Evolutionary conservation across 1,284 basidiomycete species (phyloP).

Genomic region (Ganoderma multipileum): DNA sequence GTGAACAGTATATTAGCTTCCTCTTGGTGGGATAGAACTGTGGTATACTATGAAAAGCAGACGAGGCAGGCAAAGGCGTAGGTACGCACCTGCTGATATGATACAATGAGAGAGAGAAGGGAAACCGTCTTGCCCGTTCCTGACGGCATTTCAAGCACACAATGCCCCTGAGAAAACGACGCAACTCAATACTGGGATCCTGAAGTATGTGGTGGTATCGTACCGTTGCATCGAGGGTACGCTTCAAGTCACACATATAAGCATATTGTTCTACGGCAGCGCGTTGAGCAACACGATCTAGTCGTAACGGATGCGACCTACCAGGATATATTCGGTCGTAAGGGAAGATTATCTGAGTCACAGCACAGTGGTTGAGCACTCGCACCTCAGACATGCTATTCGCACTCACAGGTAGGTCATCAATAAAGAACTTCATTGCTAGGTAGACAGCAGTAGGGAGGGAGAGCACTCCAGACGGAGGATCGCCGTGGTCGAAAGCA

Average conservation of each 20-base stretch:
- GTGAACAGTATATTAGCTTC: slow-evolving; percentile 98
- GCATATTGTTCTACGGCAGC: slow-evolving; percentile 87
- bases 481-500: slow-evolving; percentile 28
- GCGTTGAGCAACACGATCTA: background rate
- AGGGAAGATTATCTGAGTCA: slow-evolving; percentile 82
- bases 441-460: slow-evolving; percentile 5
- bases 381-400: too few relatives aligned
- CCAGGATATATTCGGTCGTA: slow-evolving; percentile 92
- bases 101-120: slow-evolving; percentile 94
- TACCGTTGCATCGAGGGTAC: slow-evolving; percentile 92
- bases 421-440: slow-evolving; percentile 94
- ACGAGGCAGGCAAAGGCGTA: background rate
- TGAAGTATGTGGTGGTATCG: slow-evolving; percentile 16
- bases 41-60: background rate
- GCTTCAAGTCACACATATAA: slow-evolving; percentile 98
- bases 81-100: slow-evolving; percentile 87
- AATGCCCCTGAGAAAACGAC: slow-evolving; percentile 79
- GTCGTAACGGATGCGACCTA: slow-evolving; percentile 39
- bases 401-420: slow-evolving; percentile 82
- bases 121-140: slow-evolving; percentile 99
- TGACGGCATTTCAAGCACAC: slow-evolving; percentile 99
- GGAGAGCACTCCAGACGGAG: slow-evolving; percentile 10
- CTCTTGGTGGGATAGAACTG: slow-evolving; percentile 92
- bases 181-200: slow-evolving; percentile 2
- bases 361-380: background rate